These are phyloP conservation scores for Beta lomatogona DNA, from an alignment of 179 eudicot species.

Conservation along the genomic window DNA sequence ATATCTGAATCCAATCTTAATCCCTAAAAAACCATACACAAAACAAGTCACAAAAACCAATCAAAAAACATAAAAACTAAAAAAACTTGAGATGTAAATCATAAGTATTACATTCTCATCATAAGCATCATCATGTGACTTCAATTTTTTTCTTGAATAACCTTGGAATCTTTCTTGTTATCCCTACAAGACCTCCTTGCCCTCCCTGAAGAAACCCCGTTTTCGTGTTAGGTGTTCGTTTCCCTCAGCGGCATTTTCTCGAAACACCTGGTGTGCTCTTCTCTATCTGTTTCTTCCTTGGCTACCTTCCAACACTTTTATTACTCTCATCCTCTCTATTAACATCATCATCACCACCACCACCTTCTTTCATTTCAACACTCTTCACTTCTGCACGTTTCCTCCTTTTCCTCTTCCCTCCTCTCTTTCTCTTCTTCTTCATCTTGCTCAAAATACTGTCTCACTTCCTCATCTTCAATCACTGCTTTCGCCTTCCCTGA, in stretches of 20 bases:
- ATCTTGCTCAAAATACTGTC: neutral
- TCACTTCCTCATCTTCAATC: neutral
- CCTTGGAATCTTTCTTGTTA: too few species aligned
- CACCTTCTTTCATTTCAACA: neutral
- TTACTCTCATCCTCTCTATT: neutral
- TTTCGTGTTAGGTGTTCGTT: neutral
- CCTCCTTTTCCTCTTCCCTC: neutral
- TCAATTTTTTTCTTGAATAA: neutral
- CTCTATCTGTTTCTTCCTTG: neutral
- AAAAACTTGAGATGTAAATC: neutral
- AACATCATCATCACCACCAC: neutral
- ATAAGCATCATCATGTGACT: neutral
- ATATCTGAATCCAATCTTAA: constrained; percentile 36
- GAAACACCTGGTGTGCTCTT: constrained; percentile 5
- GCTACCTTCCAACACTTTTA: neutral
- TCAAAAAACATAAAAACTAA: neutral
- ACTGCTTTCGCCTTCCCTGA: neutral
- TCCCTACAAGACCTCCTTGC: neutral
- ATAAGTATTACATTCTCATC: constrained; percentile 32
- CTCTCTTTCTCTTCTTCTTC: neutral
- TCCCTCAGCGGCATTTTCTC: constrained; percentile 6
- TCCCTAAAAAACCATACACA: constrained; percentile 31
- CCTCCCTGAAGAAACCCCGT: neutral
- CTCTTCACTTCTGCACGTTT: too few species aligned
- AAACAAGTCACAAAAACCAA: neutral